Base-by-base conservation (phyloP, 2,329 filamentous ascomycete genomes). In the Diaporthe ilicicola region DNA sequence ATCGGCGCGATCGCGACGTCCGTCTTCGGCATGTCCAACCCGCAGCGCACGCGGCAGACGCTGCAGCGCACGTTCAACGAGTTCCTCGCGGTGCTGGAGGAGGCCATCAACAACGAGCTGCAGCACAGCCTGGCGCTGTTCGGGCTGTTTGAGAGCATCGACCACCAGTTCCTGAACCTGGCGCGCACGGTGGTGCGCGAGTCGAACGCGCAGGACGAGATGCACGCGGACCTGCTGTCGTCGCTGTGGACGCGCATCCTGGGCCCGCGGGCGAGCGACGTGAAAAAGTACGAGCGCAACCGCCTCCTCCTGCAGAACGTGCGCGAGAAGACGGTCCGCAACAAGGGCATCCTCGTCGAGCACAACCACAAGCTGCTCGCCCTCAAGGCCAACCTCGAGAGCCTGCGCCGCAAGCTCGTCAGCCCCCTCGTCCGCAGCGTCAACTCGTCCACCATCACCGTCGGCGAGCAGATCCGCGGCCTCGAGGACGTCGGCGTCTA, bases 271-370 rank as follows among this genome's bases (percentile, higher is more conserved):
- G 90, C 92, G 9, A 87, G 86, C 54, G 88, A 92, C 74, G 86
- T 97, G n/a, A 89, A 90, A 78, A 98, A 98, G 81, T 98, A 94
- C 81, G 94, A 97, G 80, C 94, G 93, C 82, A 98, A 98, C 84
- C 92, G 92, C 73, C 87, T 90, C 62, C 86, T 98, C 0, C 89
- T 98, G 29, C 89, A 87, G 62, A 92, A 92, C 74, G 92, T 98
- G 70, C 91, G 94, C 73, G 89, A 92, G 71, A 93, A 92, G 76
- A 97, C 95, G 1, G 90, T 97, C 29, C 89, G 90, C 73, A 97
- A 98, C 83, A 98, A 98, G 82, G 90, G 91, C 74, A 88, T 97
- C 44, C 87, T 98, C 10, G 90, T 96, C 74, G 92, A 94, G 76
- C 95, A 98, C 81, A 96, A 97, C 76, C 90, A 92, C 72, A 92